Evolutionary conservation across 2,329 filamentous ascomycete genomes (phyloP).

Genomic region (Aaosphaeria pasadenensis): DNA sequence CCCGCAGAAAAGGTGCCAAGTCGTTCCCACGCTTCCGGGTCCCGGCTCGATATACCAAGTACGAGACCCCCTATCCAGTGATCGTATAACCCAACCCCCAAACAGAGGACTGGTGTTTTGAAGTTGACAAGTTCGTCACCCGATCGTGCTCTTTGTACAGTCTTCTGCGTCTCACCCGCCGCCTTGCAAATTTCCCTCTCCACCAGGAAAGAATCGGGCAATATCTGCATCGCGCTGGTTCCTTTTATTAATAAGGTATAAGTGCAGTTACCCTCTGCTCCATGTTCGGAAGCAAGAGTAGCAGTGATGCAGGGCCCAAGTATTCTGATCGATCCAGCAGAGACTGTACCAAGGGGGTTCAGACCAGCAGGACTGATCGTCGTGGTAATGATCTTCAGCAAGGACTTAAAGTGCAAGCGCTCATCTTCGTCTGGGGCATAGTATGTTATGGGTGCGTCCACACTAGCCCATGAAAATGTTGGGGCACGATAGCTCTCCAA

Average conservation of each 20-base stretch:
- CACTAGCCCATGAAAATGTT: constrained; percentile 32
- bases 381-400: constrained; percentile 13
- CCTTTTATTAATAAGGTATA: constrained; percentile 26
- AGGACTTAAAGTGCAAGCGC: constrained; percentile 11
- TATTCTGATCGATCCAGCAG: constrained; percentile 18
- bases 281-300: constrained; percentile 10
- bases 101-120: constrained; percentile 20
- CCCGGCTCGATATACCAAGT: constrained; percentile 15
- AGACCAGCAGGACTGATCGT: constrained; percentile 15
- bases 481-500: constrained; percentile 25
- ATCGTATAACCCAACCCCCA: constrained; percentile 24
- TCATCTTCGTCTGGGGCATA: constrained; percentile 19
- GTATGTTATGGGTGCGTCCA: constrained; percentile 23
- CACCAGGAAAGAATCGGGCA: constrained; percentile 26
- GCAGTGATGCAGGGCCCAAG: constrained; percentile 17
- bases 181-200: constrained; percentile 6
- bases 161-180: constrained; percentile 3
- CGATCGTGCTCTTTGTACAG: constrained; percentile 19
- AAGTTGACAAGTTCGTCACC: constrained; percentile 12
- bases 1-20: constrained; percentile 29
- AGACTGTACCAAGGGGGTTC: constrained; percentile 26
- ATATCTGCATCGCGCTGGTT: constrained; percentile 19
- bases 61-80: constrained; percentile 25
- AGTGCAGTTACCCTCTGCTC: constrained; percentile 12
- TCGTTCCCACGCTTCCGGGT: constrained; percentile 15